Conservation (phyloP, 2,329 filamentous ascomycete genomes). For the Teratosphaeria pseudoeucalypti region DNA sequence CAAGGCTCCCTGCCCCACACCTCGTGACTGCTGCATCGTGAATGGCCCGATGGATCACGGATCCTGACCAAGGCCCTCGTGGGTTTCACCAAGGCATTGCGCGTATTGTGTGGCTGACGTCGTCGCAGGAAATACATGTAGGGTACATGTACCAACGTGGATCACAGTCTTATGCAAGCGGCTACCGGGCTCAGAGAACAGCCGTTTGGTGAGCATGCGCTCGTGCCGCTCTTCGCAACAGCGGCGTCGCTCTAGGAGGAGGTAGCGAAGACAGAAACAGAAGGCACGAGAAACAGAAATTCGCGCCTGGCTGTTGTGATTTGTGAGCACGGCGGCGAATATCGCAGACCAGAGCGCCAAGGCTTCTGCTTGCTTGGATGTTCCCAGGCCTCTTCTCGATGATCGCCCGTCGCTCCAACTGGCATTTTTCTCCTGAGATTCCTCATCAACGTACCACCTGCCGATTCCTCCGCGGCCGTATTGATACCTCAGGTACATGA, state of each 20-base stretch:
- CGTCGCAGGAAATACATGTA: neutral
- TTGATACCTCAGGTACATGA: too few species aligned
- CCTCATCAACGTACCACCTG: neutral
- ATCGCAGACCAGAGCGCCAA: neutral
- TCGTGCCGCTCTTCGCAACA: neutral
- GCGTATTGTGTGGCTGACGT: neutral
- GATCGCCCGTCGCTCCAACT: neutral
- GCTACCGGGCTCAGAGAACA: neutral
- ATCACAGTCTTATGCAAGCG: neutral
- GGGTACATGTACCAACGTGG: too few species aligned
- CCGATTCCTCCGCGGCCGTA: too few species aligned
- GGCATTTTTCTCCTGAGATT: neutral
- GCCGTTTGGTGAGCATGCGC: neutral
- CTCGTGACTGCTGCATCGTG: neutral
- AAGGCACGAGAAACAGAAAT: neutral
- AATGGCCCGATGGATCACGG: neutral
- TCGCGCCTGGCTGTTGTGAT: neutral
- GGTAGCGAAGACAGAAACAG: neutral
- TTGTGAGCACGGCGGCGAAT: neutral
- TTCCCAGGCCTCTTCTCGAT: neutral
- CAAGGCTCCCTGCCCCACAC: neutral
- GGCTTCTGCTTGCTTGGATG: neutral
- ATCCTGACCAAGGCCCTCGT: neutral
- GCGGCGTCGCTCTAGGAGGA: neutral
- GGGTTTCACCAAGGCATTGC: neutral